Base-by-base conservation (phyloP, 1,284 basidiomycete genomes). In the Lentinula novae-zelandiae region DNA sequence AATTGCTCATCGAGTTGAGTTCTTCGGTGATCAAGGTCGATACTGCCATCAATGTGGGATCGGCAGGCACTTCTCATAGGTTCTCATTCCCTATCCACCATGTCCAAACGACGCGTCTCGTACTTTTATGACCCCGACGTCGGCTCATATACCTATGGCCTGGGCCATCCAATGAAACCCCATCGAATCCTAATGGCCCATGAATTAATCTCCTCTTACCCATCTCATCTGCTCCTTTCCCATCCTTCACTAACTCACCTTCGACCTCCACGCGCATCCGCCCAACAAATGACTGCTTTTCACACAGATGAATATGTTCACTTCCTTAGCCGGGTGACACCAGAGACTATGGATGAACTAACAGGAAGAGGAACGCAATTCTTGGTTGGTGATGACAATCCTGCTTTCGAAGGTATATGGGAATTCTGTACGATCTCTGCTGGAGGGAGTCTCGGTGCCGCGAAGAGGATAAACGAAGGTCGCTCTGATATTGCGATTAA, bases 221-320 rank as follows among this genome's bases (percentile, higher is more conserved):
- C 89, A 12, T 27, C 49, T 17, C 27, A 51, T 51, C 31, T 51
- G 2, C 34, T 99, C 84, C 79, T 96, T 42, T 33, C 68, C 91
- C 89, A 15, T 90, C 54, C 54, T 34, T 31, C 27, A 15, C 13
- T 56, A 7, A 56, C 98, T 84, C 79, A 96, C 42, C n/a, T 70
- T 95, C 84, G 85, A 69, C 90, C 97, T 1, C 87, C 84, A 71
- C 84, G 94, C 46, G 92, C 95, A 1, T 85, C 87, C 0, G 85
- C 89, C 10, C 86, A 91, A 68, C 83, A 87, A 53, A 93, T 99
- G 91, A 91, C 93, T 3, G 78, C 87, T 17, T 99, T 99, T 73
- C 97, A 99, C 74, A 96, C 96, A 10, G 96, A 99, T 77, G 96
- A 99, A 79, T 98, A 98, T 75, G 85, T 99, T 64, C 87, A 98